A percentile compares a stretch with the other conserved stretches of the same genome.
These are phyloP conservation scores for Saccharomycopsis guyanensis DNA, from an alignment of 805 yeast genomes.

Conservation along the genomic window DNA sequence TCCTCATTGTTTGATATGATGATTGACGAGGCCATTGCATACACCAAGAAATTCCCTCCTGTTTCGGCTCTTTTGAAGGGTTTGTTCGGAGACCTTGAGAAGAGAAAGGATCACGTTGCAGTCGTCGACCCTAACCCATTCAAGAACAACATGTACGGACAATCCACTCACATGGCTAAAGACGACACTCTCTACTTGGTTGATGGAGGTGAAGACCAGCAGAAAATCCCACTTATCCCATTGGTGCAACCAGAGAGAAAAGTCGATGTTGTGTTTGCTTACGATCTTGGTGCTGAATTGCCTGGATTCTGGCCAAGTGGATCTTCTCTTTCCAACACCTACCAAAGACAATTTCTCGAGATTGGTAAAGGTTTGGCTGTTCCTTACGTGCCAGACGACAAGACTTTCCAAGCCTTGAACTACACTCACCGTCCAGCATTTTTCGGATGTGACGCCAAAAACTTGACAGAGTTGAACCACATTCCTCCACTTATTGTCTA, in stretches of 20 bases:
- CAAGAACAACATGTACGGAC: slow-evolving; percentile 32
- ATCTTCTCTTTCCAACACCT: slow-evolving; percentile 46
- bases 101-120: slow-evolving; percentile 14
- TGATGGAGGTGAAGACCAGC: slow-evolving; percentile 58
- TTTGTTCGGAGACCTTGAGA: slow-evolving; percentile 1
- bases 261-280: slow-evolving; percentile 48
- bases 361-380: slow-evolving; percentile 42
- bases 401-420: slow-evolving; percentile 39
- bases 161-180: slow-evolving; percentile 15
- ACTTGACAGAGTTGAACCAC: slow-evolving; percentile 30
- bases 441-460: slow-evolving; percentile 61
- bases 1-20: slow-evolving; percentile 57
- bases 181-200: slow-evolving; percentile 28
- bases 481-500: slow-evolving; percentile 71
- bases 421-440: slow-evolving; percentile 55
- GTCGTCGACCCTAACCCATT: slow-evolving; percentile 61
- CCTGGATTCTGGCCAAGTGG: slow-evolving; percentile 58
- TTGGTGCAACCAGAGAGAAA: slow-evolving; percentile 45
- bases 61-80: slow-evolving; percentile 2
- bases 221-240: slow-evolving; percentile 49
- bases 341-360: slow-evolving; percentile 46
- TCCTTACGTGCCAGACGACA: slow-evolving; percentile 53
- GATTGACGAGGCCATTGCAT: slow-evolving; percentile 34
- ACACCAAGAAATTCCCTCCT: slow-evolving; percentile 7
- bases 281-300: slow-evolving; percentile 54